Percentiles rank a stretch among this genome's conserved stretches.
Evolutionary conservation across 78 protist species (phyloP).

Genomic region (Mastigamoeba balamuthi): DNA sequence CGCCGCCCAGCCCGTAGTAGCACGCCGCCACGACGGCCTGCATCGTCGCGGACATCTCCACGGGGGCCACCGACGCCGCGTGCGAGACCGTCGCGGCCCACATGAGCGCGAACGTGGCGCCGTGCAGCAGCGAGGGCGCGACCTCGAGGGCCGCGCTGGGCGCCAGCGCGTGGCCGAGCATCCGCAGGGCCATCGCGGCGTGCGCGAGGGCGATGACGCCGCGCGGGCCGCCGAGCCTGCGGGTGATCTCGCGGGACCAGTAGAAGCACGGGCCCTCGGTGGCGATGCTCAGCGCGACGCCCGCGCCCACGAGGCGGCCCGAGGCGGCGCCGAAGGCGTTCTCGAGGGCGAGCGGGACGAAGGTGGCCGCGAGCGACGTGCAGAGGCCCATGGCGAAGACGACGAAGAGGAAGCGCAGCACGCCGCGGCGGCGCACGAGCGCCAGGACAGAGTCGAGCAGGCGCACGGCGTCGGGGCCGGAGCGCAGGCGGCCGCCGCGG

Average conservation of each 20-base stretch:
- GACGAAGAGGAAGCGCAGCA: neutral
- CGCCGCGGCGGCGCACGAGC: neutral
- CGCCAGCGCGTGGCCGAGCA: neutral
- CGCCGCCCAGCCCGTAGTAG: neutral
- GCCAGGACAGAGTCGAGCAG: neutral
- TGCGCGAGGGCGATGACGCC: neutral
- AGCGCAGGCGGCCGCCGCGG: no score
- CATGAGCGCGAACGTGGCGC: neutral
- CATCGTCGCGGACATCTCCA: neutral
- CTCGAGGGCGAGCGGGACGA: no score
- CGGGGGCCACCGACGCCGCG: neutral
- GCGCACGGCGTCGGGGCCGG: neutral
- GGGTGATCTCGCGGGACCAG: neutral
- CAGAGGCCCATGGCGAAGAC: no score
- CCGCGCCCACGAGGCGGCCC: neutral
- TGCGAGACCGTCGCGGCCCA: neutral
- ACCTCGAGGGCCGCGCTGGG: neutral
- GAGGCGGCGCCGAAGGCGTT: no score
- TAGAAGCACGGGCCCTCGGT: neutral
- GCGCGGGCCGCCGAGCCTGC: neutral
- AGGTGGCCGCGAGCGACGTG: no score
- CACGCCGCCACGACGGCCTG: neutral
- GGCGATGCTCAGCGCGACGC: neutral
- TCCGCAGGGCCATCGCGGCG: neutral
- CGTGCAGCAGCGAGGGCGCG: neutral